Percentiles rank a stretch among this genome's conserved stretches.
Conservation (phyloP, 129 eudicot genomes). For the Solidago caesia region DNA sequence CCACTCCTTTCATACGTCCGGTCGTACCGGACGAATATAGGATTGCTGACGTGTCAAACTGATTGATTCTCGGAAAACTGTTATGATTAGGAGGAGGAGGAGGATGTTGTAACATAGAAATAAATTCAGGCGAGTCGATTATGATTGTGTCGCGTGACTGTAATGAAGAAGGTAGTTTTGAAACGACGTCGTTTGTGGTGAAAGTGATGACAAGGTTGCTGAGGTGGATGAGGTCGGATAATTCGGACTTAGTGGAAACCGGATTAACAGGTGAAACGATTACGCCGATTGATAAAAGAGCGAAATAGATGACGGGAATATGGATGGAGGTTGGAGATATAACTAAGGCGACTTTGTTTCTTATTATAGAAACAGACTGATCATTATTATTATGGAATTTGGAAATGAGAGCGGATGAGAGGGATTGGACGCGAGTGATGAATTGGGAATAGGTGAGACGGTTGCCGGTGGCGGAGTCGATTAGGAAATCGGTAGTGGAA, state of each 20-base stretch:
- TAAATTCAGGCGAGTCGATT: slow-evolving; percentile 60
- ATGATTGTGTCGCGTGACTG: slow-evolving; percentile 21
- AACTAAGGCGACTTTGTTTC: slow-evolving; percentile 46
- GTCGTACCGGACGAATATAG: slow-evolving; percentile 94
- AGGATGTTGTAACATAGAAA: slow-evolving; percentile 35
- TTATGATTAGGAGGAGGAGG: not conserved
- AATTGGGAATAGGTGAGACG: slow-evolving; percentile 60
- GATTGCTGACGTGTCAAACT: slow-evolving; percentile 68
- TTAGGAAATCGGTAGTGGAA: slow-evolving; percentile 46
- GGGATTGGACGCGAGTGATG: slow-evolving; percentile 49
- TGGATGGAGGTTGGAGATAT: slow-evolving; percentile 60
- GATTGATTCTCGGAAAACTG: slow-evolving; percentile 17
- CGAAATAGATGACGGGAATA: slow-evolving; percentile 64
- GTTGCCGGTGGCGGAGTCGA: slow-evolving; percentile 62
- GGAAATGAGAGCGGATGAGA: slow-evolving; percentile 46
- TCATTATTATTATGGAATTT: slow-evolving; percentile 38
- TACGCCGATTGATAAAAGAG: slow-evolving; percentile 70
- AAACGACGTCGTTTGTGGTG: slow-evolving; percentile 37
- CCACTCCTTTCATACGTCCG: slow-evolving; percentile 81
- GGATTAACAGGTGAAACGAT: slow-evolving; percentile 79
- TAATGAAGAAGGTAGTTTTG: slow-evolving; percentile 42
- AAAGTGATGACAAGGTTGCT: slow-evolving; percentile 57
- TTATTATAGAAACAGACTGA: not conserved
- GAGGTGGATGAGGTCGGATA: slow-evolving; percentile 49
- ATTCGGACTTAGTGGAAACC: slow-evolving; percentile 58